Conservation (phyloP, 768 basidiomycete genomes). For the Symmetrospora coprosmae region DNA sequence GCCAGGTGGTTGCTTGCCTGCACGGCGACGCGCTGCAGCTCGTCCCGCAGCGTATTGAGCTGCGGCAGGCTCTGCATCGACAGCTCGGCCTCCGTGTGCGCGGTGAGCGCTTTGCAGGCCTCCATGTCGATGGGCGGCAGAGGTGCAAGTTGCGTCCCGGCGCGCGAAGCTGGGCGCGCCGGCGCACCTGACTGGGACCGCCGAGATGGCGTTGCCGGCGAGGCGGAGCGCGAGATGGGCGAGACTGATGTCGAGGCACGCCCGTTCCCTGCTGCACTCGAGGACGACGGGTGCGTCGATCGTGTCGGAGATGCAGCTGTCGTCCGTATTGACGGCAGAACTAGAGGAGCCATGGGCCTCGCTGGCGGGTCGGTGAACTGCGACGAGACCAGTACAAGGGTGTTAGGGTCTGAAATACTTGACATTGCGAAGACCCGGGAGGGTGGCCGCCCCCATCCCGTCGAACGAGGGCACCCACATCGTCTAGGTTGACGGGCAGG, state of each 20-base stretch:
- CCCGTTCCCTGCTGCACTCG: not conserved
- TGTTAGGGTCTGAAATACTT: no score
- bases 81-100: constrained; percentile 1
- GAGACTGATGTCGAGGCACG: not conserved
- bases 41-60: not conserved
- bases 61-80: not conserved
- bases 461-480: not conserved
- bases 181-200: not conserved
- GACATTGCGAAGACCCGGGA: not conserved
- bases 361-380: constrained; percentile 18
- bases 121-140: constrained; percentile 8
- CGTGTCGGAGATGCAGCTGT: constrained; percentile 10
- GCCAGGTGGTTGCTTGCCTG: constrained; percentile 15
- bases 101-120: not conserved
- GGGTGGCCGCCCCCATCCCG: no score
- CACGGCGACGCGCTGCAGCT: constrained; percentile 2
- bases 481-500: constrained; percentile 22
- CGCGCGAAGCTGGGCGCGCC: not conserved
- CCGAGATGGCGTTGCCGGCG: not conserved
- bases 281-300: not conserved
- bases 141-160: not conserved
- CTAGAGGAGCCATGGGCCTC: not conserved
- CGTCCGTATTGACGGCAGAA: constrained; percentile 12
- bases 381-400: no score
- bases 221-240: not conserved